phyloP scores from a whole-genome alignment of 108 stramenopile species.

The Schizochytrium sp. region DNA sequence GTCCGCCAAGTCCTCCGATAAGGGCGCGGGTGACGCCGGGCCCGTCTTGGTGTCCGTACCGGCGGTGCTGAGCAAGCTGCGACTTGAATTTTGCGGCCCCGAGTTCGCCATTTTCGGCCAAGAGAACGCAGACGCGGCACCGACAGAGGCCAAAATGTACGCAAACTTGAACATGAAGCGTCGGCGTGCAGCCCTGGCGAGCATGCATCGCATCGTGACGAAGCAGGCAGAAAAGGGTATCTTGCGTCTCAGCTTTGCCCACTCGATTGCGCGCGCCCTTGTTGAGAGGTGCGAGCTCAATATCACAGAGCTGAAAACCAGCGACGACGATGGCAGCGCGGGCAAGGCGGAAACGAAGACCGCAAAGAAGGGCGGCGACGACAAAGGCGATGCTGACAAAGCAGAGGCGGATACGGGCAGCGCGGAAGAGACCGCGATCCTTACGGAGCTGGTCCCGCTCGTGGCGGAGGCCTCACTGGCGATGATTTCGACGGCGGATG shows the following conservation, averaged over 20 bases:
- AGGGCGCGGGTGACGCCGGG: not conserved
- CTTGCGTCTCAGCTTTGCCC: not conserved
- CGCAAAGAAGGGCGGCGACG: not conserved
- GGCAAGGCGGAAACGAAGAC: not conserved
- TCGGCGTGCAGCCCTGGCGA: not conserved
- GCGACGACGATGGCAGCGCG: not conserved
- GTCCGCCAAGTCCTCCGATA: not conserved
- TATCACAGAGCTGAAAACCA: not conserved
- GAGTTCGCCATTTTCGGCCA: not conserved
- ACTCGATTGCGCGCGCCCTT: not conserved
- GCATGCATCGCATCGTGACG: not conserved
- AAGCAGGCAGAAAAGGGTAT: not conserved
- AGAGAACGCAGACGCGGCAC: not conserved
- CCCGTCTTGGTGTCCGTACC: not conserved
- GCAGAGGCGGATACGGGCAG: not conserved
- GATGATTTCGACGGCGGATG: not conserved
- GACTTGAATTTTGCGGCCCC: not conserved
- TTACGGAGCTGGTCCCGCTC: not conserved
- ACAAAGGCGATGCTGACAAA: not conserved
- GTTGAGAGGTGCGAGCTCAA: not conserved
- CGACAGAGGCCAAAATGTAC: not conserved
- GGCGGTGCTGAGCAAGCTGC: not conserved
- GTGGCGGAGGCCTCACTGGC: not conserved
- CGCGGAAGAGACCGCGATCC: not conserved
- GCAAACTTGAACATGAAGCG: not conserved